A percentile compares a stretch with the other conserved stretches of the same genome.
Conservation (phyloP, 352 stramenopile genomes). For the Phytophthora gonapodyides region DNA sequence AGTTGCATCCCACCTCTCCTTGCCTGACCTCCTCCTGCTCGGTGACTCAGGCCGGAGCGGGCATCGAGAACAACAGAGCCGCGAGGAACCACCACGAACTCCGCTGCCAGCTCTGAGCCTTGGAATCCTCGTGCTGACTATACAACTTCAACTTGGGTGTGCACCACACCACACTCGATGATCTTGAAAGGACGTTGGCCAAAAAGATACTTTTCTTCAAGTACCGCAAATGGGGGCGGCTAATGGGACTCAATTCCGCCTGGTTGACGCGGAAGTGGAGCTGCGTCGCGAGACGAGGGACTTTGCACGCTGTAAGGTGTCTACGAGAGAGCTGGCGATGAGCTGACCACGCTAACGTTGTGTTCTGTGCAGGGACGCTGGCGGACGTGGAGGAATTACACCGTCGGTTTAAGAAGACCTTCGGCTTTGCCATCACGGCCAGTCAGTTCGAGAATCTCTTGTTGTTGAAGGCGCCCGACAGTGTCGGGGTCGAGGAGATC, state of each 20-base stretch:
- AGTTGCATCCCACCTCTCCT: too few relatives aligned
- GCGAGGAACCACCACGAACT: background rate
- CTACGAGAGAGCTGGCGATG: background rate
- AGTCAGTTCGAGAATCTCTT: slow-evolving; percentile 78
- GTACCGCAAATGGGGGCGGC: slow-evolving; percentile 49
- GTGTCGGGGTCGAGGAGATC: slow-evolving; percentile 65
- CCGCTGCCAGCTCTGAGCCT: background rate
- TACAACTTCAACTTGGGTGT: slow-evolving; percentile 30
- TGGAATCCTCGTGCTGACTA: too few relatives aligned
- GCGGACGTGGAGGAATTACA: slow-evolving; percentile 66
- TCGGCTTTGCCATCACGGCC: slow-evolving; percentile 73
- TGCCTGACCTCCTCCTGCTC: too few relatives aligned
- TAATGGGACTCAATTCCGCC: slow-evolving; percentile 51
- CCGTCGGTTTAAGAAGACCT: slow-evolving; percentile 71
- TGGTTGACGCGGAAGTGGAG: slow-evolving; percentile 67
- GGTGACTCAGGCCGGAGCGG: too few relatives aligned
- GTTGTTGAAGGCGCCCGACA: slow-evolving; percentile 63
- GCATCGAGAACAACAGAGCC: slow-evolving; percentile 3
- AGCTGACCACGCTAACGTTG: background rate
- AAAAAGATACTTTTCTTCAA: slow-evolving; percentile 18
- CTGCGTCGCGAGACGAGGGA: slow-evolving; percentile 75
- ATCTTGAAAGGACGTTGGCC: slow-evolving; percentile 24
- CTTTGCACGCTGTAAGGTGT: slow-evolving; percentile 69
- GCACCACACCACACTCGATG: slow-evolving; percentile 12
- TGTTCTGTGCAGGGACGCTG: slow-evolving; percentile 54